These are phyloP conservation scores for Rosa chinensis DNA, from an alignment of 306 rosid species.

Conservation along the genomic window DNA sequence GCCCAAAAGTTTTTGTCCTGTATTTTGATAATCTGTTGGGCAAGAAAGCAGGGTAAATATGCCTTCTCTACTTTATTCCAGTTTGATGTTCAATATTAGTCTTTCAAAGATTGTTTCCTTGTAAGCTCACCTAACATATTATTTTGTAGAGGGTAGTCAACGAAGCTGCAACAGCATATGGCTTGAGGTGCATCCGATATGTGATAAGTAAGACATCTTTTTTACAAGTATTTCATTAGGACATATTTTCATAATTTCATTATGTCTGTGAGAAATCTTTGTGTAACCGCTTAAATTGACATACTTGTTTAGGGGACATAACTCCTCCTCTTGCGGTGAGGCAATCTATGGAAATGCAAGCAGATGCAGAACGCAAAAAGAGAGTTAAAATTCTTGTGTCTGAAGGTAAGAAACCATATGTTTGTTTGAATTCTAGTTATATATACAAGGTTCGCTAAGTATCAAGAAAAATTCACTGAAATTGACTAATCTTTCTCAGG, in stretches of 20 bases:
- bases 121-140: background rate
- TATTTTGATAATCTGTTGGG: slow-evolving; percentile 1
- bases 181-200: slow-evolving; percentile 92
- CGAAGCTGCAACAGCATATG: slow-evolving; percentile 88
- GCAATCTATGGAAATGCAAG: slow-evolving; percentile 99
- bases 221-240: slow-evolving; percentile 21
- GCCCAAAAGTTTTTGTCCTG: background rate
- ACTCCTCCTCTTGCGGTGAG: slow-evolving; percentile 97
- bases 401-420: slow-evolving; percentile 52
- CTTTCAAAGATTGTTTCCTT: background rate
- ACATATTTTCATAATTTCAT: slow-evolving; percentile 4
- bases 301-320: slow-evolving; percentile 75
- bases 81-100: background rate
- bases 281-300: slow-evolving; percentile 12
- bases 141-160: slow-evolving; percentile 75
- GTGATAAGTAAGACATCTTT: slow-evolving; percentile 67
- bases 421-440: slow-evolving; percentile 15
- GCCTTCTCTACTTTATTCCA: background rate
- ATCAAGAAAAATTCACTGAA: slow-evolving; percentile 22
- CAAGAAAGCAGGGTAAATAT: background rate
- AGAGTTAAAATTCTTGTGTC: slow-evolving; percentile 98
- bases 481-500: slow-evolving; percentile 56
- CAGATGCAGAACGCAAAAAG: slow-evolving; percentile 95
- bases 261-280: slow-evolving; percentile 1
- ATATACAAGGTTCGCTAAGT: background rate